Conservation (phyloP, 2,329 filamentous ascomycete species). For the Hortaea werneckii region DNA sequence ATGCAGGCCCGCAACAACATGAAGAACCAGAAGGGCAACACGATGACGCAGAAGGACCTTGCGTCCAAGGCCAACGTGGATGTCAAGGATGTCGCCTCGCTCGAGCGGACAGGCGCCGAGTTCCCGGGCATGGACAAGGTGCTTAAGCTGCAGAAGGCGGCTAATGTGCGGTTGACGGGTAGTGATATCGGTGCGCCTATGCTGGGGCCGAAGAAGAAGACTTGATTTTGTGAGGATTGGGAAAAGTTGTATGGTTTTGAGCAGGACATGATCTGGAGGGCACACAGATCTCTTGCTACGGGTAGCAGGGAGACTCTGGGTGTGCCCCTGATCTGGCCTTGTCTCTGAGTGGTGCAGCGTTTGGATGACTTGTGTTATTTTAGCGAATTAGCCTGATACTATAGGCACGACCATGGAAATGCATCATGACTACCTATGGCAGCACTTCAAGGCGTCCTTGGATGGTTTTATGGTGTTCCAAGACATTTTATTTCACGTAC, state of each 20-base stretch:
- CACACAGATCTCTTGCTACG: neutral
- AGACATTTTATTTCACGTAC: too few relatives aligned
- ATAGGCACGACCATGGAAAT: neutral
- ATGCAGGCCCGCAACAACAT: constrained; percentile 66
- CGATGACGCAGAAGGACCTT: constrained; percentile 81
- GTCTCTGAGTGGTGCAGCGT: neutral
- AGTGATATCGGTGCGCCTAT: constrained; percentile 64
- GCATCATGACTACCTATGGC: neutral
- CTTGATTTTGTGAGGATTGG: neutral
- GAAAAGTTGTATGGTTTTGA: neutral
- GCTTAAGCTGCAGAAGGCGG: constrained; percentile 62
- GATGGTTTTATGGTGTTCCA: too few relatives aligned
- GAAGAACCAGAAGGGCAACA: constrained; percentile 60
- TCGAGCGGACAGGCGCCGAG: constrained; percentile 71
- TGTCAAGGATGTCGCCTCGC: constrained; percentile 66
- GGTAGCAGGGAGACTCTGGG: too few relatives aligned
- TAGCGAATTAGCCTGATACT: neutral
- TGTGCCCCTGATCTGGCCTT: too few relatives aligned
- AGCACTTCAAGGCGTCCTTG: too few relatives aligned
- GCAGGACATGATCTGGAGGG: too few relatives aligned
- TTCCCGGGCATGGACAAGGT: constrained; percentile 81
- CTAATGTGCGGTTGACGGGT: constrained; percentile 28
- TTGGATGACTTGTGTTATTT: neutral
- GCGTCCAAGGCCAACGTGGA: constrained; percentile 87
- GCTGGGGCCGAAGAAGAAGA: constrained; percentile 65